phyloP scores from a whole-genome alignment of 495 filamentous ascomycete species.

The Hypoxylon rickii region DNA sequence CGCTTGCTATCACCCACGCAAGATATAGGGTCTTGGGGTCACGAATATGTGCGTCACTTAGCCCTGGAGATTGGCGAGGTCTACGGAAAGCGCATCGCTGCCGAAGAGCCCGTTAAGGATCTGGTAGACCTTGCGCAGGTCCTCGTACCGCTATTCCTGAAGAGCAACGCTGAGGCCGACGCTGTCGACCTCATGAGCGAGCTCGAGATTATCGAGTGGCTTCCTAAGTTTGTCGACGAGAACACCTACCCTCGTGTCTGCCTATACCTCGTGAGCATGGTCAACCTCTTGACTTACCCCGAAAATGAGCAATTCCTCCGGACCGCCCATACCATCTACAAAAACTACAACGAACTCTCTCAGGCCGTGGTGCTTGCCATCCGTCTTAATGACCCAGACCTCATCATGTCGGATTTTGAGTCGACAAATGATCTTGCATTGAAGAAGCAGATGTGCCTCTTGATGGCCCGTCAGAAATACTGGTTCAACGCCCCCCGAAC shows the following conservation, averaged over 20 bases:
- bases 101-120: conserved; percentile 67
- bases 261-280: conserved; percentile 99
- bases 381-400: conserved; percentile 80
- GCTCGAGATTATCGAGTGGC: conserved; percentile 91
- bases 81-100: conserved; percentile 70
- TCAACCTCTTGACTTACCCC: conserved; percentile 93
- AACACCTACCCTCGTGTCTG: conserved; percentile 93
- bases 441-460: conserved; percentile 93
- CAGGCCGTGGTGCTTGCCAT: conserved; percentile 95
- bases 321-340: conserved; percentile 91
- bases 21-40: conserved; percentile 96
- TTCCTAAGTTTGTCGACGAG: conserved; percentile 88
- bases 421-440: conserved; percentile 79
- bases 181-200: conserved; percentile 97
- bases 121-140: conserved; percentile 78
- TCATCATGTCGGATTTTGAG: conserved; percentile 78
- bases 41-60: conserved; percentile 96
- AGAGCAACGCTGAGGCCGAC: conserved; percentile 97
- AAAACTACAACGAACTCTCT: conserved; percentile 83
- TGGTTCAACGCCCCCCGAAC: conserved; percentile 68
- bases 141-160: conserved; percentile 92
- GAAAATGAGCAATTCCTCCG: conserved; percentile 94
- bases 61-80: conserved; percentile 95
- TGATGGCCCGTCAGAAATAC: conserved; percentile 89
- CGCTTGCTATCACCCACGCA: conserved; percentile 85